Evolutionary conservation across 1,284 basidiomycete genomes (phyloP).

Genomic region (Coniophora puteana): DNA sequence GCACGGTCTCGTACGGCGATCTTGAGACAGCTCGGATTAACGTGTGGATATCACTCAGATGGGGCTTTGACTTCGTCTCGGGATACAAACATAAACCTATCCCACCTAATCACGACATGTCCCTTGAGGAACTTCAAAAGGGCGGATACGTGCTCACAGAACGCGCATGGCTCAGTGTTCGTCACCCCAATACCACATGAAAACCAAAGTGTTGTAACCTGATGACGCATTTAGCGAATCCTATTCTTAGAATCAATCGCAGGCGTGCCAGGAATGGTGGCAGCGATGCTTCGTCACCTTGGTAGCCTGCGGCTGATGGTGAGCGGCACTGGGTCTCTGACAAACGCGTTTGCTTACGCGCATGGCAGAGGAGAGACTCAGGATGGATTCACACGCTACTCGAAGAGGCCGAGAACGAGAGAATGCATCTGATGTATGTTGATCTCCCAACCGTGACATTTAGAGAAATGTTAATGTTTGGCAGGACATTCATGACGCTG

Average conservation of each 20-base stretch:
- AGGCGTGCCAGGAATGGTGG: constrained; percentile 94
- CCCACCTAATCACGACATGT: constrained; percentile 57
- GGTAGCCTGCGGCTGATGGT: constrained; percentile 82
- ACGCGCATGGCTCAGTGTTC: constrained; percentile 72
- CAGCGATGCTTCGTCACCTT: constrained; percentile 82
- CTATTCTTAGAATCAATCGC: constrained; percentile 90
- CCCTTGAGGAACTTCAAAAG: constrained; percentile 66
- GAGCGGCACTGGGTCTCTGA: constrained; percentile 15
- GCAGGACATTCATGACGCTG: constrained; percentile 86
- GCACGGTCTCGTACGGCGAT: constrained; percentile 8
- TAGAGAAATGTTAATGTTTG: constrained; percentile 12
- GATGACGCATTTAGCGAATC: constrained; percentile 51
- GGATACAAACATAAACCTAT: constrained; percentile 76
- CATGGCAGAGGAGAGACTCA: constrained; percentile 70
- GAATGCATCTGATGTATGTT: constrained; percentile 85
- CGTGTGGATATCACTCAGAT: constrained; percentile 33
- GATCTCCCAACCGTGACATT: constrained; percentile 6
- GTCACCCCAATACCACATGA: too few species aligned
- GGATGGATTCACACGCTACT: constrained; percentile 86
- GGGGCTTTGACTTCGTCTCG: constrained; percentile 72
- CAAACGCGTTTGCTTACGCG: constrained; percentile 8
- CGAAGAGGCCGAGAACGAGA: constrained; percentile 94
- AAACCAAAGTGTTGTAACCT: neutral
- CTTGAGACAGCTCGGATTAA: constrained; percentile 1
- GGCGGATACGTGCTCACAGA: constrained; percentile 73